Percentiles rank a stretch among this genome's conserved stretches.
These are phyloP conservation scores for Ganoderma multipileum DNA, from an alignment of 1,284 basidiomycete genomes.

Conservation along the genomic window DNA sequence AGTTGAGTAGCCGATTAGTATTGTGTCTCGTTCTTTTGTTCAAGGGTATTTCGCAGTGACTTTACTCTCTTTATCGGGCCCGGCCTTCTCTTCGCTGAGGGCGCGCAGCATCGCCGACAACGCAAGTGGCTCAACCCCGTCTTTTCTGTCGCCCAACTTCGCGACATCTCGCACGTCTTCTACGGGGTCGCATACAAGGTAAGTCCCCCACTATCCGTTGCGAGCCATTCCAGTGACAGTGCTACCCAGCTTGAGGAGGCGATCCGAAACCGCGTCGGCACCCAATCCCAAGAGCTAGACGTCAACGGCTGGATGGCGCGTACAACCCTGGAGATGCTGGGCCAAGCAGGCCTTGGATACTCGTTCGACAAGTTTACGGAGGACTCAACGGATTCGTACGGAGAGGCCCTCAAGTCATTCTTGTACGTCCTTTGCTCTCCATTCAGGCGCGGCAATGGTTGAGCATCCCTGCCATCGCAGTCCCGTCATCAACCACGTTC, in stretches of 20 bases:
- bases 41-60: background rate
- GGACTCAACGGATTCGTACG: constrained; percentile 33
- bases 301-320: constrained; percentile 43
- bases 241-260: background rate
- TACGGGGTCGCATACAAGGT: constrained; percentile 22
- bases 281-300: constrained; percentile 34
- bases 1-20: background rate
- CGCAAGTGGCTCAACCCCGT: constrained; percentile 29
- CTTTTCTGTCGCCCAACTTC: constrained; percentile 25
- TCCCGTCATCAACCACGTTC: background rate
- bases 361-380: constrained; percentile 43
- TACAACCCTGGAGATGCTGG: constrained; percentile 45
- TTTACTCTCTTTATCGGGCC: constrained; percentile 21
- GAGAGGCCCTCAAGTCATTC: constrained; percentile 39
- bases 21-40: too few relatives aligned
- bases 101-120: constrained; percentile 23
- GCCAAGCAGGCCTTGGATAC: constrained; percentile 45
- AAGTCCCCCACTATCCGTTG: background rate
- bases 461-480: background rate
- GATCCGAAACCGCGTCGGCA: background rate
- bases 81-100: constrained; percentile 17
- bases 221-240: constrained; percentile 1
- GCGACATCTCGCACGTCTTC: constrained; percentile 23
- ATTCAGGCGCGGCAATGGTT: background rate
- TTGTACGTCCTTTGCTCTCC: constrained; percentile 27